Percentiles rank a stretch among this genome's conserved stretches.
Conservation (phyloP, 306 rosid genomes). For the Acacia crassicarpa region DNA sequence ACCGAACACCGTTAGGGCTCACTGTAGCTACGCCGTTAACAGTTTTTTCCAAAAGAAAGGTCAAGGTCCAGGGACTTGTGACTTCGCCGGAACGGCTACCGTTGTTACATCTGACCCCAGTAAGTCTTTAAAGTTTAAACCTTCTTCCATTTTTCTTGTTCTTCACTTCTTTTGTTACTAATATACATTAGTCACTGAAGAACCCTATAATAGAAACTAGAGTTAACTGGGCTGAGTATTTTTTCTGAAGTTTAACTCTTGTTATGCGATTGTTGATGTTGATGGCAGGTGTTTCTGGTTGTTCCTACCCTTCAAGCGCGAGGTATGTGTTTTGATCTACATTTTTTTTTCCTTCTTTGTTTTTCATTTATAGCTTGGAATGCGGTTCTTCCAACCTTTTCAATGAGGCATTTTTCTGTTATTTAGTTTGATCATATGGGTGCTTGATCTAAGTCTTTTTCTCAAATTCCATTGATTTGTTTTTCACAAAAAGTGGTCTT, state of each 20-base stretch:
- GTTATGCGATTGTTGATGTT: neutral
- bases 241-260: no score
- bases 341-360: neutral
- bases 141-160: neutral
- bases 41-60: constrained; percentile 83
- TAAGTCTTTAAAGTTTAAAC: constrained; percentile 21
- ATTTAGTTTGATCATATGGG: neutral
- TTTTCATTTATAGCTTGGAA: neutral
- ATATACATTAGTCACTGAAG: neutral
- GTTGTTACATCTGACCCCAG: constrained; percentile 65
- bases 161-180: neutral
- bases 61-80: constrained; percentile 67
- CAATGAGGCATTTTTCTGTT: neutral
- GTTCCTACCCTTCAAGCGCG: constrained; percentile 69
- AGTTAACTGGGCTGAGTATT: neutral
- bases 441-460: neutral
- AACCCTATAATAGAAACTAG: neutral
- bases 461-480: neutral
- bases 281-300: constrained; percentile 65
- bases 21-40: constrained; percentile 79
- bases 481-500: neutral
- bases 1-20: constrained; percentile 71
- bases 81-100: constrained; percentile 69
- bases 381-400: neutral
- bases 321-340: constrained; percentile 50